These are phyloP conservation scores for Aaosphaeria arxii DNA, from an alignment of 2,329 filamentous ascomycete genomes.

Conservation along the genomic window DNA sequence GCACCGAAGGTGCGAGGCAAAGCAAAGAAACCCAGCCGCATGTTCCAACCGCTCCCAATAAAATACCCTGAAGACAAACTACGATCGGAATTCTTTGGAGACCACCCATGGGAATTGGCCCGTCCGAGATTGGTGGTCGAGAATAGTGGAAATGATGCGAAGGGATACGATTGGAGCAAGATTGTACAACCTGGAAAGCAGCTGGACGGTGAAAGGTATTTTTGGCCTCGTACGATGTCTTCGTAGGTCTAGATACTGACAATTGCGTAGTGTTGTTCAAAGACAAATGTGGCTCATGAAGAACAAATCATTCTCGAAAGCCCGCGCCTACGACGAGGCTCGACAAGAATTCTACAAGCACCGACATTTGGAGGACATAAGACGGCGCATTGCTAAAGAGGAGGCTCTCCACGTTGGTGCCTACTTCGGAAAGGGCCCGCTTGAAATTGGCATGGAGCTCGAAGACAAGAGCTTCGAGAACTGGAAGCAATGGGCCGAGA, in stretches of 20 bases:
- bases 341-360: conserved; percentile 87
- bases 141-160: conserved; percentile 76
- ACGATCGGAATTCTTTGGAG: conserved; percentile 78
- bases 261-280: conserved; percentile 72
- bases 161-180: conserved; percentile 75
- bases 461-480: conserved; percentile 77
- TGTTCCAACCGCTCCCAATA: conserved; percentile 79
- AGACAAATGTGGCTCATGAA: conserved; percentile 81
- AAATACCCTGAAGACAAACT: conserved; percentile 80
- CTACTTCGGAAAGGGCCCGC: conserved; percentile 75
- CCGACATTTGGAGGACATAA: conserved; percentile 78
- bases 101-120: conserved; percentile 97
- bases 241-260: conserved; percentile 5
- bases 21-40: conserved; percentile 60
- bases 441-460: conserved; percentile 76
- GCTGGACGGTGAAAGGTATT: conserved; percentile 79
- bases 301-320: conserved; percentile 53
- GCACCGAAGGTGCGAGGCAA: conserved; percentile 44
- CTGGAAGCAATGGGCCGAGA: conserved; percentile 78
- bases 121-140: conserved; percentile 83
- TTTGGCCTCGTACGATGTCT: background rate
- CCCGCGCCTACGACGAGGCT: conserved; percentile 77
- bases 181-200: conserved; percentile 72
- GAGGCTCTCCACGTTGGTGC: conserved; percentile 84
- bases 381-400: conserved; percentile 78